Percentiles rank a stretch among this genome's conserved stretches.
These are phyloP conservation scores for Trichothecium roseum DNA, from an alignment of 2,329 filamentous ascomycete species.

Conservation along the genomic window DNA sequence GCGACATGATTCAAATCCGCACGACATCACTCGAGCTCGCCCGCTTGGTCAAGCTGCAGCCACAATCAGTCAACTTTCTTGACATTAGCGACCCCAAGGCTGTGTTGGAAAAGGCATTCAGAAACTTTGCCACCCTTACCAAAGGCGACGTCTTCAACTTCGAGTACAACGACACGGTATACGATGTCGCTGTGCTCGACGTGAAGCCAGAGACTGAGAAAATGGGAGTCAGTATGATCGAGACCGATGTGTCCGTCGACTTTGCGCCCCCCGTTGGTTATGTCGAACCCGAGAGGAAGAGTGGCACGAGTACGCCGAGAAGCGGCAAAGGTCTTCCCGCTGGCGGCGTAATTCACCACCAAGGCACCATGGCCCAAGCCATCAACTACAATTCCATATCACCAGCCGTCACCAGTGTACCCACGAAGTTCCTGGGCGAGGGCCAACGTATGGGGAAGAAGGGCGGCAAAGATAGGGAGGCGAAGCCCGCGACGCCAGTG, in stretches of 20 bases:
- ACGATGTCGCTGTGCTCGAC: constrained; percentile 86
- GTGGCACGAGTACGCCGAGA: constrained; percentile 78
- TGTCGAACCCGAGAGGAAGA: constrained; percentile 68
- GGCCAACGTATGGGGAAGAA: constrained; percentile 81
- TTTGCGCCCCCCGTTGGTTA: constrained; percentile 93
- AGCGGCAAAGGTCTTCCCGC: constrained; percentile 54
- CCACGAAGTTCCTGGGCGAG: constrained; percentile 69
- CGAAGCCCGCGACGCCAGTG: constrained; percentile 64
- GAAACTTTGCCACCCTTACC: constrained; percentile 88
- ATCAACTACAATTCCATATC: constrained; percentile 94
- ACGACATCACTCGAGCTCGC: constrained; percentile 87
- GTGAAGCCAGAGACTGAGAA: constrained; percentile 78
- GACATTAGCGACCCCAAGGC: constrained; percentile 97
- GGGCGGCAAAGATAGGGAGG: constrained; percentile 50
- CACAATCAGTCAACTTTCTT: constrained; percentile 85
- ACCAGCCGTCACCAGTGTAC: constrained; percentile 58
- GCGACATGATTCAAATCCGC: constrained; percentile 90
- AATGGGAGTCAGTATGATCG: constrained; percentile 85
- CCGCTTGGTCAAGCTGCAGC: constrained; percentile 90
- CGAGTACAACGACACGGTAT: constrained; percentile 88
- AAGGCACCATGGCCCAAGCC: constrained; percentile 93
- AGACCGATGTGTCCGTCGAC: constrained; percentile 93
- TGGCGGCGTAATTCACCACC: constrained; percentile 67
- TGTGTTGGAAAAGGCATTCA: constrained; percentile 91
- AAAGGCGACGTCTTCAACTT: constrained; percentile 95